These are phyloP conservation scores for Ophiostoma fasciatum DNA, from an alignment of 2,329 filamentous ascomycete genomes.

Conservation along the genomic window DNA sequence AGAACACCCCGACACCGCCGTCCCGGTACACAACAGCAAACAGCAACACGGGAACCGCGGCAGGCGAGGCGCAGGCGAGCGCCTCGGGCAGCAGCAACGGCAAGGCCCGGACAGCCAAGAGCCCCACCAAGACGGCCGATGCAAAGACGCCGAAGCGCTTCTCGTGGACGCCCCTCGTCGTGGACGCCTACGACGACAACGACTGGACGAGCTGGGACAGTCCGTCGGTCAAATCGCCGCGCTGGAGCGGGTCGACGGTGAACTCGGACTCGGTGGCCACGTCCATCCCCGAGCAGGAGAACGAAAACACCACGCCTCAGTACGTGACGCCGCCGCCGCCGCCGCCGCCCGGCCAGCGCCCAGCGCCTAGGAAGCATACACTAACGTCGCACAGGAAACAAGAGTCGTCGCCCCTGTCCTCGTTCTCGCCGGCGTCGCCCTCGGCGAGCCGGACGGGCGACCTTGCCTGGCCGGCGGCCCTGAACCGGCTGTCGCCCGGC, in stretches of 20 bases:
- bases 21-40: conserved; percentile 1
- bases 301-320: conserved; percentile 31
- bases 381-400: conserved; percentile 5
- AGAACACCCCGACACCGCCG: conserved; percentile 17
- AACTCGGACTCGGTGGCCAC: conserved; percentile 29
- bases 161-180: conserved; percentile 43
- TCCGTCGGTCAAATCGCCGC: conserved; percentile 33
- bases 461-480: conserved; percentile 47
- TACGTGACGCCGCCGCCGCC: conserved; percentile 19
- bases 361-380: too few species aligned
- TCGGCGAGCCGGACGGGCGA: conserved; percentile 34
- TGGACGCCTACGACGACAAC: conserved; percentile 43
- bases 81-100: neutral
- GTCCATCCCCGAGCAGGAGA: conserved; percentile 29
- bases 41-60: too few species aligned
- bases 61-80: too few species aligned
- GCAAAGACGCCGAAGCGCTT: conserved; percentile 36
- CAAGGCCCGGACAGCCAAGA: neutral
- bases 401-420: neutral
- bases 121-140: conserved; percentile 16
- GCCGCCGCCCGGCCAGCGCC: too few species aligned
- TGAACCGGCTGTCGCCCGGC: conserved; percentile 57
- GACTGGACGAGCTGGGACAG: conserved; percentile 53
- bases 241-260: conserved; percentile 50
- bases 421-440: conserved; percentile 8